Conservation (phyloP, 306 rosid species). For the Malus sylvestris region DNA sequence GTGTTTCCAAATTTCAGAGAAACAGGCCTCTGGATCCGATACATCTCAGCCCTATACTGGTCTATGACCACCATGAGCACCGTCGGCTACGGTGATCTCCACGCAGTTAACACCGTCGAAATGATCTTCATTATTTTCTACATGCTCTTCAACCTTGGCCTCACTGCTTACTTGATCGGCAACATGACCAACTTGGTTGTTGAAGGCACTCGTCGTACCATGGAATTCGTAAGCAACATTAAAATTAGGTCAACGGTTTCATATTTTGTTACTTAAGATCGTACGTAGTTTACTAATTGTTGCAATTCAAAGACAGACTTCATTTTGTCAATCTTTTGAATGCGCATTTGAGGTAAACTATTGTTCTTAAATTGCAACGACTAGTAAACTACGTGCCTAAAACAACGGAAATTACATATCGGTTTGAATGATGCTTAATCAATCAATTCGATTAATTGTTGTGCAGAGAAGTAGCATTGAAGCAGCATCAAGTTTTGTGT, state of each 20-base stretch:
- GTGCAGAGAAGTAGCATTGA: constrained; percentile 76
- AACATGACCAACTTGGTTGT: constrained; percentile 96
- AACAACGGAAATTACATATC: background rate
- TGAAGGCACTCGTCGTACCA: constrained; percentile 90
- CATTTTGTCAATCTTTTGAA: too few species aligned
- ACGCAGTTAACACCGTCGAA: constrained; percentile 71
- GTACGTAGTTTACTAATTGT: too few species aligned
- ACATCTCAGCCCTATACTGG: constrained; percentile 82
- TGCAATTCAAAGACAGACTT: too few species aligned
- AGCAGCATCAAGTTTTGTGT: constrained; percentile 77
- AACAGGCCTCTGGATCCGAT: constrained; percentile 56
- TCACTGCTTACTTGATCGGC: constrained; percentile 92
- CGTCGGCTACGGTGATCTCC: constrained; percentile 93
- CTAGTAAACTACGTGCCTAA: background rate
- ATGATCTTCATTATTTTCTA: constrained; percentile 80
- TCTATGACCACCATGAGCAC: constrained; percentile 93
- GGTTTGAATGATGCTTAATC: too few species aligned
- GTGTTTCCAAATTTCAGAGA: constrained; percentile 58
- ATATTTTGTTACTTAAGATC: too few species aligned
- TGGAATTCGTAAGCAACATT: constrained; percentile 68
- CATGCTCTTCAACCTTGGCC: constrained; percentile 94
- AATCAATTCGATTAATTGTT: too few species aligned
- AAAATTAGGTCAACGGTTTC: background rate
- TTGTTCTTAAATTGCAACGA: too few species aligned
- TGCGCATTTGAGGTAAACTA: too few species aligned